A percentile compares a stretch with the other conserved stretches of the same genome.
phyloP scores from a whole-genome alignment of 2,329 filamentous ascomycete species.

The Neonectria faginata region DNA sequence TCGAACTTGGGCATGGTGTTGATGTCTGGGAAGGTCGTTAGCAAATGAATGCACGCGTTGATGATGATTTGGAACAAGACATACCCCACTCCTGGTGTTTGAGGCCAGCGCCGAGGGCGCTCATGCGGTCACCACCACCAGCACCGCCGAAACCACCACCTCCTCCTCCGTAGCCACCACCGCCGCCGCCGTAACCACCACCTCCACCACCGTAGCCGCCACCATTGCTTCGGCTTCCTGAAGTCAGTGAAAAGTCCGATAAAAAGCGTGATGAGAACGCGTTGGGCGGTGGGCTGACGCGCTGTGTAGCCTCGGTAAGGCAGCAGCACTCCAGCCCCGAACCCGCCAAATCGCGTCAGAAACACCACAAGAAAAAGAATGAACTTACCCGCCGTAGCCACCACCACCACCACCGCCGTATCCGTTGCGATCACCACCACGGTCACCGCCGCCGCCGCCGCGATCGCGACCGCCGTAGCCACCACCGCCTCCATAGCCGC shows the following conservation, averaged over 20 bases:
- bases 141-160: constrained; percentile 63
- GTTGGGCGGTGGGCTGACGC: constrained; percentile 24
- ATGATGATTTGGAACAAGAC: constrained; percentile 51
- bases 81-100: constrained; percentile 91
- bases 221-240: constrained; percentile 62
- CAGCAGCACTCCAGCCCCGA: constrained; percentile 26
- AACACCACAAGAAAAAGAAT: constrained; percentile 26
- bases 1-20: constrained; percentile 91
- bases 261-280: constrained; percentile 19
- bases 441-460: constrained; percentile 52
- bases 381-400: constrained; percentile 53
- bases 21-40: constrained; percentile 69
- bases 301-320: constrained; percentile 23
- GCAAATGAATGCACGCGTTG: constrained; percentile 44
- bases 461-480: constrained; percentile 47
- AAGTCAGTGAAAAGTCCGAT: constrained; percentile 51
- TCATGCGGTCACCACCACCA: constrained; percentile 93
- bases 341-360: constrained; percentile 11
- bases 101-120: constrained; percentile 85
- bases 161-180: constrained; percentile 53
- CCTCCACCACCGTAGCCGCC: constrained; percentile 53
- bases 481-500: constrained; percentile 38
- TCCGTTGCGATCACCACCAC: constrained; percentile 60
- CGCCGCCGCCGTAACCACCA: constrained; percentile 54
- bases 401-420: constrained; percentile 54